These are phyloP conservation scores for Curvularia eragrostidis DNA, from an alignment of 2,329 filamentous ascomycete species.

Conservation along the genomic window DNA sequence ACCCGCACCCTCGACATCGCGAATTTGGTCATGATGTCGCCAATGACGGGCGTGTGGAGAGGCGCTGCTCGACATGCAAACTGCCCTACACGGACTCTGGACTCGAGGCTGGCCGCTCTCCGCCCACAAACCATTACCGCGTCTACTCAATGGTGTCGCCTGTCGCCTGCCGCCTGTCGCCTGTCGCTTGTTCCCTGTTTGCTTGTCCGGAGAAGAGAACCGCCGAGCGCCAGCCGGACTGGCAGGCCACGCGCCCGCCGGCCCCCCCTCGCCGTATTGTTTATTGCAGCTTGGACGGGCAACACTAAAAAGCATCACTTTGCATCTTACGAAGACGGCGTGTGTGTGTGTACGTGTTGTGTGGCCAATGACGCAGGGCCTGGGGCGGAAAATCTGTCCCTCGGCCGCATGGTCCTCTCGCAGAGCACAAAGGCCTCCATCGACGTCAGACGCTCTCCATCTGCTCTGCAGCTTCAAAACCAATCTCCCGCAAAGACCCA, in stretches of 20 bases:
- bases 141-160: conserved; percentile 14
- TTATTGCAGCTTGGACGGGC: not conserved
- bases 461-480: conserved; percentile 7
- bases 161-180: no score
- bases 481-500: conserved; percentile 19
- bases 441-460: conserved; percentile 13
- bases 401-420: conserved; percentile 1
- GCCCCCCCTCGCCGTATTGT: not conserved
- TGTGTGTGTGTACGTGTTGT: not conserved
- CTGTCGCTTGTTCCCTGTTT: conserved; percentile 4
- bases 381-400: not conserved
- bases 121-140: not conserved
- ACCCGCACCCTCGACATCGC: conserved; percentile 11
- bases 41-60: conserved; percentile 23
- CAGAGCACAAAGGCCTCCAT: conserved; percentile 5
- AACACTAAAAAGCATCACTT: not conserved
- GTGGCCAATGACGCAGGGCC: conserved; percentile 7
- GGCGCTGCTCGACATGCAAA: conserved; percentile 17
- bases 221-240: not conserved
- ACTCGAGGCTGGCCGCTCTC: conserved; percentile 19
- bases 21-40: conserved; percentile 24
- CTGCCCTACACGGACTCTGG: conserved; percentile 9
- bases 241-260: not conserved
- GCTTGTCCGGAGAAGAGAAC: not conserved
- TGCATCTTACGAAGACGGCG: not conserved